These are phyloP conservation scores for Nemania serpens DNA, from an alignment of 2,329 filamentous ascomycete species.

Conservation along the genomic window DNA sequence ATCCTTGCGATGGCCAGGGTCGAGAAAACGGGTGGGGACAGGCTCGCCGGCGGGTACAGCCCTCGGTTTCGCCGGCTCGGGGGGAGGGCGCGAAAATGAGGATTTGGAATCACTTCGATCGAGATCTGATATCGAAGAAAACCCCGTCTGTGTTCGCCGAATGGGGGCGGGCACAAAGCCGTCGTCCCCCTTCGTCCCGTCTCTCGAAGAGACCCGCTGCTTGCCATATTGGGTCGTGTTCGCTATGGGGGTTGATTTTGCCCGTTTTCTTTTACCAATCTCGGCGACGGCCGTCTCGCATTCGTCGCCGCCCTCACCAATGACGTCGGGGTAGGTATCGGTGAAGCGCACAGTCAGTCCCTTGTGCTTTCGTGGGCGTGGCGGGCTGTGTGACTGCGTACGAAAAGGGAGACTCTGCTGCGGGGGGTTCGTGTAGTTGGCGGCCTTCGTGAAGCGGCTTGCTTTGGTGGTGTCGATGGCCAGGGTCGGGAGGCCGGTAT, in stretches of 20 bases:
- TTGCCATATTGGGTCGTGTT: slow-evolving; percentile 39
- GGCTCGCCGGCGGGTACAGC: slow-evolving; percentile 42
- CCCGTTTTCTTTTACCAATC: slow-evolving; percentile 64
- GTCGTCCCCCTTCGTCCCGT: slow-evolving; percentile 42
- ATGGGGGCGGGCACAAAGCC: slow-evolving; percentile 60
- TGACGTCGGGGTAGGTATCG: slow-evolving; percentile 74
- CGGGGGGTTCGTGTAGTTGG: slow-evolving; percentile 49
- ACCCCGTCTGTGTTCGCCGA: slow-evolving; percentile 63
- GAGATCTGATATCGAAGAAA: slow-evolving; percentile 43
- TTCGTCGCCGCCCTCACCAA: slow-evolving; percentile 91
- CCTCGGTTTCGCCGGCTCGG: slow-evolving; percentile 35
- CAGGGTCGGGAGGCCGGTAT: slow-evolving; percentile 46
- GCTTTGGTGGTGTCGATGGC: slow-evolving; percentile 60
- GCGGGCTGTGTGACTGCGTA: slow-evolving; percentile 50
- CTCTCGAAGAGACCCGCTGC: slow-evolving; percentile 33
- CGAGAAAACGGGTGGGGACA: slow-evolving; percentile 43
- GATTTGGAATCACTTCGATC: slow-evolving; percentile 25
- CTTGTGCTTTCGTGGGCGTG: slow-evolving; percentile 57
- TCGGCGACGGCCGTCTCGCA: slow-evolving; percentile 73
- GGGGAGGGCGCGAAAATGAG: slow-evolving; percentile 23
- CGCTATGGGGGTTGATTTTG: slow-evolving; percentile 43
- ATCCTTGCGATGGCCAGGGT: slow-evolving; percentile 47
- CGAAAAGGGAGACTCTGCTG: slow-evolving; percentile 52
- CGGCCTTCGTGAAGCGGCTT: slow-evolving; percentile 60
- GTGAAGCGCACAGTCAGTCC: slow-evolving; percentile 76